Evolutionary conservation across 1,284 basidiomycete genomes (phyloP).

Genomic region (Cutaneotrichosporon sp.): DNA sequence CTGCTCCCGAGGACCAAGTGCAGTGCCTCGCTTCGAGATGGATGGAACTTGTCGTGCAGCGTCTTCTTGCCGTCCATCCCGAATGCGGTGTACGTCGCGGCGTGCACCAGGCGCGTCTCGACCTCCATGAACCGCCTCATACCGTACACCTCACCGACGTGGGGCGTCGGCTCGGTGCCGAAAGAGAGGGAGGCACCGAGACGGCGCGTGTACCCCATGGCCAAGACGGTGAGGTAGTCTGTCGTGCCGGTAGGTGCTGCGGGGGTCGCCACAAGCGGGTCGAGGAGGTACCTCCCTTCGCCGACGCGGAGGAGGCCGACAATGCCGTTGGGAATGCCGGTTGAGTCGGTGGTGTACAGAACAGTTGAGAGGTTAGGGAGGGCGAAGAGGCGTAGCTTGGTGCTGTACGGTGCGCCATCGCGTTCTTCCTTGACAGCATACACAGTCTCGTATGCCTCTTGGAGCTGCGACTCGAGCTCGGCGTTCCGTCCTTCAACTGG

Average conservation of each 20-base stretch:
- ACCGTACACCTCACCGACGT: conserved; percentile 7
- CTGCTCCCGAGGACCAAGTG: conserved; percentile 14
- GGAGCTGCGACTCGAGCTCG: conserved; percentile 18
- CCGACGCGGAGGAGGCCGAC: conserved; percentile 18
- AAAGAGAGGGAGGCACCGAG: conserved; percentile 17
- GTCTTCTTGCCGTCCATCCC: conserved; percentile 24
- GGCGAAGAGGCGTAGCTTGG: conserved; percentile 23
- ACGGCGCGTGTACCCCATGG: conserved; percentile 21
- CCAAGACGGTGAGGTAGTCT: conserved; percentile 20
- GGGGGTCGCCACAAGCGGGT: conserved; percentile 18
- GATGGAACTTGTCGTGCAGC: conserved; percentile 26
- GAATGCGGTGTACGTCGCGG: conserved; percentile 19
- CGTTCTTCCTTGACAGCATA: conserved; percentile 18
- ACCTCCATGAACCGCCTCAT: conserved; percentile 7
- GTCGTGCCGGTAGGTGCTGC: conserved; percentile 15
- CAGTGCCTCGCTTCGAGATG: conserved; percentile 9
- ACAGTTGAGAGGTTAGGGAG: conserved; percentile 19
- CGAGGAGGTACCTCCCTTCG: conserved; percentile 16
- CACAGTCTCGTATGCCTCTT: conserved; percentile 18
- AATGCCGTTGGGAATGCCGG: conserved; percentile 13
- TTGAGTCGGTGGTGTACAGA: conserved; percentile 15
- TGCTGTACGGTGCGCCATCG: conserved; percentile 21
- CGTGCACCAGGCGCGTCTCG: conserved; percentile 18
- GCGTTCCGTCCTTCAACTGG: conserved; percentile 13
- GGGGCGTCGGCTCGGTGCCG: conserved; percentile 19